These are phyloP conservation scores for Trebouxia gelatinosa DNA, from an alignment of 163 green algal genomes.

Conservation along the genomic window DNA sequence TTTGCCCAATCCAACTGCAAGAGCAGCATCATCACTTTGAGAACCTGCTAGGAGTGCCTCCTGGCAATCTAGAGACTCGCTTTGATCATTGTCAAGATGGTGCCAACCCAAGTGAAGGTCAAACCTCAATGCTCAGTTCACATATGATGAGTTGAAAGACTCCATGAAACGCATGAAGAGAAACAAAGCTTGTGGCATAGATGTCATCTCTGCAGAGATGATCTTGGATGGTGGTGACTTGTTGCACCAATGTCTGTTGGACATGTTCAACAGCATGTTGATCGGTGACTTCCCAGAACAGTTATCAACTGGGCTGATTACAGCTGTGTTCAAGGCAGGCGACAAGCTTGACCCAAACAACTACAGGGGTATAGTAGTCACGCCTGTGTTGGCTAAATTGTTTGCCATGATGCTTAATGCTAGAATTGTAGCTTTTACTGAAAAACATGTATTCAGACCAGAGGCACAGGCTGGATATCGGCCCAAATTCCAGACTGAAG, in stretches of 20 bases:
- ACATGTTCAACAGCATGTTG: constrained; percentile 5
- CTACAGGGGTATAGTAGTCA: neutral
- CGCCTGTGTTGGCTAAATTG: neutral
- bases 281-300: neutral
- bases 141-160: constrained; percentile 12
- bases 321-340: neutral
- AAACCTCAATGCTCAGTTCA: constrained; percentile 7
- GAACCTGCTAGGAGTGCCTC: no score
- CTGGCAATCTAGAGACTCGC: no score
- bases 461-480: neutral
- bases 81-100: no score
- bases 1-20: no score
- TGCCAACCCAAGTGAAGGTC: no score
- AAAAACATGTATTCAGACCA: neutral
- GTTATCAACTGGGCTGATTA: constrained; percentile 6
- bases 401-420: neutral
- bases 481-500: neutral
- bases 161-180: constrained; percentile 11
- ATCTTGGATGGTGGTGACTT: constrained; percentile 1
- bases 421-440: neutral
- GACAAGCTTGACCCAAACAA: constrained; percentile 5
- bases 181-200: constrained; percentile 4
- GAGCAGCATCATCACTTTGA: no score
- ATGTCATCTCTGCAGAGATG: constrained; percentile 11
- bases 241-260: neutral